Base-by-base conservation (phyloP, 2,329 filamentous ascomycete species). In the Remersonia thermophila region DNA sequence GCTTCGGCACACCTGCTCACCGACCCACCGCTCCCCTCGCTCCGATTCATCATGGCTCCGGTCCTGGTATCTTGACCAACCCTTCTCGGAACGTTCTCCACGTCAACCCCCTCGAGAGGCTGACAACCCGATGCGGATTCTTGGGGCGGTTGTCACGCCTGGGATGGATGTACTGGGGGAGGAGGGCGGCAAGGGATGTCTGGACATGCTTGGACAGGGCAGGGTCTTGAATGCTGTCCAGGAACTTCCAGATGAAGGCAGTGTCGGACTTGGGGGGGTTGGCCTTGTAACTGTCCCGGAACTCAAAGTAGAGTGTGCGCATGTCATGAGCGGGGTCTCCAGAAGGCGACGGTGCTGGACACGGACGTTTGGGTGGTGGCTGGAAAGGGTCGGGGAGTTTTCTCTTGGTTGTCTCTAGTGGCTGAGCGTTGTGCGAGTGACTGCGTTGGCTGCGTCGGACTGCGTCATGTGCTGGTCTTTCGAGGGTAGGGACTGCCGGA, bases 241-340 rank as follows among this genome's bases (percentile, higher is more conserved):
- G 38, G 33, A 52, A 52, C 7, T 36, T 30, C 45, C 48, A 47
- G 36, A 53, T 47, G 18, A 48, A 51, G 3, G 17, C 18, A 1
- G 33, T 32, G 8, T 49, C 40, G 14, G 42, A 43, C 6, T 16
- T 34, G n/a, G 36, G 40, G 8, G 40, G 43, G 16, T 30, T 37
- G 13, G 29, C 23, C 7, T 37, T 38, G 41, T 46, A 46, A 13
- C 41, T 15, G 2, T 41, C 31, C 6, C 38, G 35, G 33, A 46
- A 48, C n/a, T 37, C 10, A n/a, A 32, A 30, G 23, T 47, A 43
- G 34, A 45, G 38, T 8, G 40, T 29, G 17, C 41, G 39, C 25
- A 48, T 28, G n/a, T 47, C 37, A 14, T 45, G 30, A 7, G n/a
- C 16, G 11, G 36, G 17, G 26, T 36, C 15, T n/a, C n/a, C n/a